phyloP scores from a whole-genome alignment of 768 basidiomycete species.

The Naematelia aurantialba region DNA sequence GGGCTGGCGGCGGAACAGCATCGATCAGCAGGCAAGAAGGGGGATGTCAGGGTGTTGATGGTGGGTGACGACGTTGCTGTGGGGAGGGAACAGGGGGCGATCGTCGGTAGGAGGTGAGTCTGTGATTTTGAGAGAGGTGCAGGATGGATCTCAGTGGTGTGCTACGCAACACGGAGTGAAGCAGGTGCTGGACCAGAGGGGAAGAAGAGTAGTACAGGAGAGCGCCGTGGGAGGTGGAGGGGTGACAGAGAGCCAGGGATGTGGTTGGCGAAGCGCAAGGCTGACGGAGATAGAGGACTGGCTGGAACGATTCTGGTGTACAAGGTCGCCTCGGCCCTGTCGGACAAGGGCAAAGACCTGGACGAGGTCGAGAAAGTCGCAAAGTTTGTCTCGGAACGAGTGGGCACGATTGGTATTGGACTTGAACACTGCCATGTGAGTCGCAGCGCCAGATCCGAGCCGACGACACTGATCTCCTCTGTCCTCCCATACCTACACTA shows the following conservation, averaged over 20 bases:
- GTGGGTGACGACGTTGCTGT: conserved; percentile 54
- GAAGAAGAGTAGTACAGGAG: too few species aligned
- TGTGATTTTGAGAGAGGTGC: neutral
- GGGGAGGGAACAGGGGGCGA: conserved; percentile 48
- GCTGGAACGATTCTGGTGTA: conserved; percentile 53
- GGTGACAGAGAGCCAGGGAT: neutral
- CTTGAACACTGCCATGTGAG: conserved; percentile 51
- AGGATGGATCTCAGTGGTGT: too few species aligned
- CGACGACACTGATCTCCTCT: neutral
- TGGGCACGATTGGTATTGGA: conserved; percentile 52
- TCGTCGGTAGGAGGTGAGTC: conserved; percentile 52
- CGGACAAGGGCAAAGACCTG: conserved; percentile 45
- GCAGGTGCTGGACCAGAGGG: too few species aligned
- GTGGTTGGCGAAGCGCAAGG: neutral
- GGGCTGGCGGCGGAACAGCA: conserved; percentile 51
- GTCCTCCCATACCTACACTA: neutral
- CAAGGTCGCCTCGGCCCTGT: conserved; percentile 52
- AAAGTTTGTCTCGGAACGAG: conserved; percentile 34
- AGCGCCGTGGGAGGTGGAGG: too few species aligned
- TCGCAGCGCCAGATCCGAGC: neutral
- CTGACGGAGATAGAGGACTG: conserved; percentile 36
- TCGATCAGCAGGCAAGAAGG: conserved; percentile 31
- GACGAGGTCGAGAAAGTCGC: conserved; percentile 50
- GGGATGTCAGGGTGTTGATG: conserved; percentile 47
- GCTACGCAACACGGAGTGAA: too few species aligned